Conservation (phyloP, 257 asterid genomes). For the Salvia hispanica region DNA sequence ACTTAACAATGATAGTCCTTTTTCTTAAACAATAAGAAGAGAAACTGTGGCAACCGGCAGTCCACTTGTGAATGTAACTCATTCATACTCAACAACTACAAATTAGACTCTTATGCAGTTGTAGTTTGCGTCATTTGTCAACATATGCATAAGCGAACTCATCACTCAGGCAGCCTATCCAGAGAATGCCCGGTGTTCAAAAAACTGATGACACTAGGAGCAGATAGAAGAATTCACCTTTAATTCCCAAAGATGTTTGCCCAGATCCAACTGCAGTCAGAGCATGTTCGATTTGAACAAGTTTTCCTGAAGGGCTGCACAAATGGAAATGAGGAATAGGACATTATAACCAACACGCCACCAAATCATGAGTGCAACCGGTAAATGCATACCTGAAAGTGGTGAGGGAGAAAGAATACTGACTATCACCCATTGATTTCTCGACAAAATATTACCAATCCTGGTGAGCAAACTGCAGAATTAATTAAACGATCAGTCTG, state of each 20-base stretch:
- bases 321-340: constrained; percentile 4
- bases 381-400: constrained; percentile 76
- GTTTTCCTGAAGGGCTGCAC: constrained; percentile 94
- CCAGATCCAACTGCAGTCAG: constrained; percentile 99
- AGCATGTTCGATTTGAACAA: constrained; percentile 98
- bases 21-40: neutral
- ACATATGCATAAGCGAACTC: neutral
- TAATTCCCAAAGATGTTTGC: constrained; percentile 95
- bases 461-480: constrained; percentile 21
- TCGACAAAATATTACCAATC: constrained; percentile 23
- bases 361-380: neutral
- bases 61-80: neutral
- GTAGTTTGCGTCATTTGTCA: neutral
- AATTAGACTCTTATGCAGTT: neutral
- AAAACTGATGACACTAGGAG: neutral
- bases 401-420: constrained; percentile 97
- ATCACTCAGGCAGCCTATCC: neutral
- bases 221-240: constrained; percentile 52
- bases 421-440: constrained; percentile 91
- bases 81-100: neutral
- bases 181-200: neutral
- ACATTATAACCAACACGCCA: constrained; percentile 5
- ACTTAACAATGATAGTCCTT: neutral
- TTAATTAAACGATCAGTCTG: neutral
- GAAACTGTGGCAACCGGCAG: neutral